Evolutionary conservation across 768 basidiomycete species (phyloP).

Genomic region (Xerocomellus chrysenteron): DNA sequence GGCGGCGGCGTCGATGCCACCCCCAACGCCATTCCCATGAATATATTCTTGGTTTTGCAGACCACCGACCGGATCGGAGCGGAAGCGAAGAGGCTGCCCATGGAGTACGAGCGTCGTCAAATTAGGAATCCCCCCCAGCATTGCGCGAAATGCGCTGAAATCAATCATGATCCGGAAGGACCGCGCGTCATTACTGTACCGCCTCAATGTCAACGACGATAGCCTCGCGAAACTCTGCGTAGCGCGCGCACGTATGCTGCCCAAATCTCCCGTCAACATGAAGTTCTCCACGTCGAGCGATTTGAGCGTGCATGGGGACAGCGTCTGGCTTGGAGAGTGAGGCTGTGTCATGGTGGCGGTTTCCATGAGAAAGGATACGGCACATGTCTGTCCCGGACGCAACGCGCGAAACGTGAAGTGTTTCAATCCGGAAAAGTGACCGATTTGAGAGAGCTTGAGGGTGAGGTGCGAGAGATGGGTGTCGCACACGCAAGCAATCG

Average conservation of each 20-base stretch:
- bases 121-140: conserved; percentile 23
- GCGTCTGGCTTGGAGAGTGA: not conserved
- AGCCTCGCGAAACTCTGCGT: conserved; percentile 20
- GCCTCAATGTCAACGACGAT: conserved; percentile 27
- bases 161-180: conserved; percentile 31
- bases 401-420: conserved; percentile 32
- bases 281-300: conserved; percentile 32
- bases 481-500: conserved; percentile 27
- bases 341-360: conserved; percentile 1
- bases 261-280: conserved; percentile 20
- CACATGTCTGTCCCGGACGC: conserved; percentile 30
- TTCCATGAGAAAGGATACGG: conserved; percentile 27
- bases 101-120: conserved; percentile 27
- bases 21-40: not conserved
- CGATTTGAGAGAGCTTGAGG: conserved; percentile 22
- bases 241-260: conserved; percentile 13
- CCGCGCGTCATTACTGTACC: conserved; percentile 28
- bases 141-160: conserved; percentile 24
- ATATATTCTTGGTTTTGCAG: conserved; percentile 1
- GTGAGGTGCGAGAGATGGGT: conserved; percentile 30
- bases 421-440: conserved; percentile 22
- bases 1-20: not conserved
- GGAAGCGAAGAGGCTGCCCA: conserved; percentile 31
- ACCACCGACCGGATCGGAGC: conserved; percentile 9
- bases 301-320: conserved; percentile 18